These are phyloP conservation scores for Aspergillus spinulosporus DNA, from an alignment of 2,329 filamentous ascomycete genomes.

Conservation along the genomic window DNA sequence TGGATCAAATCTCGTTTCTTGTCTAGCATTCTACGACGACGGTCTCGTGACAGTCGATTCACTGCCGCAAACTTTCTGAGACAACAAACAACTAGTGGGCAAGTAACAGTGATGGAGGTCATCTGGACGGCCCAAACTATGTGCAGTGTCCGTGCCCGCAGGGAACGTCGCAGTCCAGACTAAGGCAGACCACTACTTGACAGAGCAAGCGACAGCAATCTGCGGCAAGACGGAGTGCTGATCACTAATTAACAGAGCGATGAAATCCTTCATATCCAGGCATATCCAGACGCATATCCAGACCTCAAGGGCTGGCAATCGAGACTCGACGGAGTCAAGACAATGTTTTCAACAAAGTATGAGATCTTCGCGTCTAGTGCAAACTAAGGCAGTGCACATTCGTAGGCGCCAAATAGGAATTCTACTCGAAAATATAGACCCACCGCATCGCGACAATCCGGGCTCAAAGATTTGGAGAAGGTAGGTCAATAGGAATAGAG, in stretches of 20 bases:
- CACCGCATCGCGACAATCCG: too few species aligned
- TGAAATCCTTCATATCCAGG: background rate
- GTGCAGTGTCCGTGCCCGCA: background rate
- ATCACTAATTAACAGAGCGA: background rate
- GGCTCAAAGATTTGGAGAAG: too few species aligned
- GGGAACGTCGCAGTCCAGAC: background rate
- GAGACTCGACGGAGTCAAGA: too few species aligned
- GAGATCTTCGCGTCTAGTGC: too few species aligned
- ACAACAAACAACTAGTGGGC: background rate
- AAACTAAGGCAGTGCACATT: too few species aligned
- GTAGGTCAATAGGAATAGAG: too few species aligned
- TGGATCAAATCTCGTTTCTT: background rate
- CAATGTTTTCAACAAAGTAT: too few species aligned
- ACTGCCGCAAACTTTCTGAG: background rate
- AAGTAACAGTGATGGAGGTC: too few species aligned
- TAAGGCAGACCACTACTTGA: background rate
- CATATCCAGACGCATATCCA: background rate
- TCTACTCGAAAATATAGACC: too few species aligned
- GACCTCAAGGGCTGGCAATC: background rate
- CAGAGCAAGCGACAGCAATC: background rate
- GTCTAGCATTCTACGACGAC: background rate
- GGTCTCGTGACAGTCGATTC: background rate
- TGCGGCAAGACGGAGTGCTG: background rate
- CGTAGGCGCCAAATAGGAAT: too few species aligned
- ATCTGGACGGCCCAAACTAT: too few species aligned